Evolutionary conservation across 2,329 filamentous ascomycete genomes (phyloP).

Genomic region (Lachnum nothofagi): DNA sequence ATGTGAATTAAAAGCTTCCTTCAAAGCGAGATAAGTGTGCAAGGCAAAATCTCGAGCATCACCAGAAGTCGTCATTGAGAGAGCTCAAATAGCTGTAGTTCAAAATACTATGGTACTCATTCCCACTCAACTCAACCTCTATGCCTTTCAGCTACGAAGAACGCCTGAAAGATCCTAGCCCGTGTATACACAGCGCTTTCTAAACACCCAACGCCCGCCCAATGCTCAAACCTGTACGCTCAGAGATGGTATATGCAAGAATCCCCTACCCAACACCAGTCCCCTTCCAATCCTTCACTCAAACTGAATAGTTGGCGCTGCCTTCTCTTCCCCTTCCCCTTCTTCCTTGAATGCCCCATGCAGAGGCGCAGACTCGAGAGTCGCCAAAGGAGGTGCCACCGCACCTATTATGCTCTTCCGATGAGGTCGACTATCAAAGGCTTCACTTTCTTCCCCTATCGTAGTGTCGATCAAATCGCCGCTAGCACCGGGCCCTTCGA

Average conservation of each 20-base stretch:
- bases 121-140: neutral
- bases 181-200: slow-evolving; percentile 18
- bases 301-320: slow-evolving; percentile 20
- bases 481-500: slow-evolving; percentile 27
- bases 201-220: slow-evolving; percentile 28
- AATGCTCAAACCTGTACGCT: slow-evolving; percentile 24
- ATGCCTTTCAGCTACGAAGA: neutral
- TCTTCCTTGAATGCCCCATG: slow-evolving; percentile 17
- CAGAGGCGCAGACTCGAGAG: slow-evolving; percentile 49
- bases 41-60: too few relatives aligned
- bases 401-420: slow-evolving; percentile 51
- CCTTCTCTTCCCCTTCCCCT: slow-evolving; percentile 11
- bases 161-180: slow-evolving; percentile 10
- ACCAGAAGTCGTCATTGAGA: too few relatives aligned
- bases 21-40: too few relatives aligned
- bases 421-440: slow-evolving; percentile 48
- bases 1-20: too few relatives aligned
- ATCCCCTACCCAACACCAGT: slow-evolving; percentile 4
- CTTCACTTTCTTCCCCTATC: slow-evolving; percentile 50
- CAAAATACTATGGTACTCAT: slow-evolving; percentile 4
- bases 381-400: slow-evolving; percentile 35
- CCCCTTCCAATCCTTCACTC: slow-evolving; percentile 15
- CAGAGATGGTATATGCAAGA: slow-evolving; percentile 21
- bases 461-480: slow-evolving; percentile 31
- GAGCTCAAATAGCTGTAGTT: too few relatives aligned